phyloP scores from a whole-genome alignment of 768 basidiomycete genomes.

The Phylloporus sp. region DNA sequence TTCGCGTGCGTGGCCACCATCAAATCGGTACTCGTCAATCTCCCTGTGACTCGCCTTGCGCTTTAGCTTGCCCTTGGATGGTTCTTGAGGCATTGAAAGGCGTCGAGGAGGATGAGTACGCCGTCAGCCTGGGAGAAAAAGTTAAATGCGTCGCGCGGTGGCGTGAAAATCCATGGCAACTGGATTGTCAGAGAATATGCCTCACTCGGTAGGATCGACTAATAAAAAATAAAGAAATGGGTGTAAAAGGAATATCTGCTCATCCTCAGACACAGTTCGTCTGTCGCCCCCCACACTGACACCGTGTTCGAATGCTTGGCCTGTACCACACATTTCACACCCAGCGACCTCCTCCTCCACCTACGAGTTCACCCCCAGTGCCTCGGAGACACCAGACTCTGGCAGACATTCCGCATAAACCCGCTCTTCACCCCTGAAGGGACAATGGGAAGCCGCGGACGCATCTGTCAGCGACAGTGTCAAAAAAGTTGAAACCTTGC shows the following conservation, averaged over 20 bases:
- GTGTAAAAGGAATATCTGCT: not conserved
- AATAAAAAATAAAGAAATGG: not conserved
- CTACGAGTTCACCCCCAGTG: not conserved
- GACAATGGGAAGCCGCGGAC: not conserved
- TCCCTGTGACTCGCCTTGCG: slow-evolving; percentile 49
- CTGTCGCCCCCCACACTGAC: too few relatives aligned
- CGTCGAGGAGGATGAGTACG: slow-evolving; percentile 6
- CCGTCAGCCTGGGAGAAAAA: slow-evolving; percentile 19
- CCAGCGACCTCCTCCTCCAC: slow-evolving; percentile 12
- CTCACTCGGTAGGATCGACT: slow-evolving; percentile 2
- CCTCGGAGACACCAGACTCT: not conserved
- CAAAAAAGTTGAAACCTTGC: not conserved
- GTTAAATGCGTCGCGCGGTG: slow-evolving; percentile 20
- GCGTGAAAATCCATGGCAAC: slow-evolving; percentile 28
- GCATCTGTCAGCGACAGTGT: not conserved
- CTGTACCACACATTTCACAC: slow-evolving; percentile 6
- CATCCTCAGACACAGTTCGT: not conserved
- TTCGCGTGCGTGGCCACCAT: slow-evolving; percentile 56
- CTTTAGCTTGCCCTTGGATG: slow-evolving; percentile 47
- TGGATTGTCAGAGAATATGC: slow-evolving; percentile 7
- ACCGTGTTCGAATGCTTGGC: too few relatives aligned
- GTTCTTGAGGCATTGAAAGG: slow-evolving; percentile 52
- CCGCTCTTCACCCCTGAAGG: not conserved
- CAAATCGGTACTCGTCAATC: slow-evolving; percentile 47
- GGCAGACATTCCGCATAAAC: not conserved